Evolutionary conservation across 2,329 filamentous ascomycete species (phyloP).

Genomic region (Pseudogymnoascus verrucosus): DNA sequence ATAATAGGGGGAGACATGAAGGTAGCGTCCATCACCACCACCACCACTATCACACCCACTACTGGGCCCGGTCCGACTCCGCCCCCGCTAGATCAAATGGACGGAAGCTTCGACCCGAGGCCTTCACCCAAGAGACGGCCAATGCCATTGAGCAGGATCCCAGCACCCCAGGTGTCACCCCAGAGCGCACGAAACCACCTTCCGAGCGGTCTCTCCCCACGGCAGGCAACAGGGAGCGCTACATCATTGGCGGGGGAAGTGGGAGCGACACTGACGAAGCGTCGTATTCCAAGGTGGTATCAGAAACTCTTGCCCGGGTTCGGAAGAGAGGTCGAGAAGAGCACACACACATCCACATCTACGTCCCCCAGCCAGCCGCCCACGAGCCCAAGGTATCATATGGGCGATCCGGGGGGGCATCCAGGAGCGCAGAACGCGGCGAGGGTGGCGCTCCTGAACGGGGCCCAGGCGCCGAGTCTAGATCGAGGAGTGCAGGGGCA

Average conservation of each 20-base stretch:
- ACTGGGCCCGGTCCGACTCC: slow-evolving; percentile 37
- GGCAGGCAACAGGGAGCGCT: slow-evolving; percentile 18
- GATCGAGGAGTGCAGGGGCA: slow-evolving; percentile 13
- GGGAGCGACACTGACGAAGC: slow-evolving; percentile 10
- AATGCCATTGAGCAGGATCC: slow-evolving; percentile 9
- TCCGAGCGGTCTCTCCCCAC: slow-evolving; percentile 16
- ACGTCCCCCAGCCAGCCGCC: slow-evolving; percentile 18
- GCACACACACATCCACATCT: slow-evolving; percentile 28
- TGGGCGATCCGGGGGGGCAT: slow-evolving; percentile 15
- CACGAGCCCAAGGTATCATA: not conserved
- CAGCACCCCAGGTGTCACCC: slow-evolving; percentile 7
- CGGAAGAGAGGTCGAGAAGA: slow-evolving; percentile 17
- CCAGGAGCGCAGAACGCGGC: slow-evolving; percentile 20
- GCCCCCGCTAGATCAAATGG: slow-evolving; percentile 15
- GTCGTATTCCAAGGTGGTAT: slow-evolving; percentile 18
- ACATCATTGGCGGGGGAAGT: slow-evolving; percentile 19
- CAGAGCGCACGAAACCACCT: slow-evolving; percentile 11
- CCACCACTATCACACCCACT: slow-evolving; percentile 56
- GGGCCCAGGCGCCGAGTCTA: slow-evolving; percentile 11
- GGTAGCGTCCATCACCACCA: slow-evolving; percentile 33
- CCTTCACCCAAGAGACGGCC: slow-evolving; percentile 11
- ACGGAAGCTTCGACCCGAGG: slow-evolving; percentile 8
- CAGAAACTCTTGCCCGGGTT: slow-evolving; percentile 15
- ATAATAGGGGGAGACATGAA: not conserved
- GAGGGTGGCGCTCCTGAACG: slow-evolving; percentile 19